phyloP scores from a whole-genome alignment of 2,329 filamentous ascomycete genomes.

The Neofusicoccum umdonicola region DNA sequence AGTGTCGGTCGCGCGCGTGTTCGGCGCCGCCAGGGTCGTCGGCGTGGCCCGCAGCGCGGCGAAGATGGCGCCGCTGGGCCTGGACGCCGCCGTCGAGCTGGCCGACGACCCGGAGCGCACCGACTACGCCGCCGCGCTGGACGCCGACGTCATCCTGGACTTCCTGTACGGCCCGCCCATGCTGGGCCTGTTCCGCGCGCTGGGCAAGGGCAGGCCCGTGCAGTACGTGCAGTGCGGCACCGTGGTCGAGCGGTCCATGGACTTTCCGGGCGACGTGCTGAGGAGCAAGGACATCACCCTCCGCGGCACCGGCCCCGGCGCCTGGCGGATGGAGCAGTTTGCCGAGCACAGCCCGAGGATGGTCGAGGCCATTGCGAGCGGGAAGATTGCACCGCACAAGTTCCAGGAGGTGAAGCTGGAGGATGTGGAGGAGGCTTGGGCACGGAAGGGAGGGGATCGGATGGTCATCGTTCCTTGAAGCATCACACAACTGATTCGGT shows the following conservation, averaged over 20 bases:
- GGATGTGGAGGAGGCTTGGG: constrained; percentile 35
- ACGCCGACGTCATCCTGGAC: constrained; percentile 56
- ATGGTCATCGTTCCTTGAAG: constrained; percentile 14
- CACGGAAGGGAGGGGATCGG: constrained; percentile 24
- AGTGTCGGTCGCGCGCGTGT: constrained; percentile 45
- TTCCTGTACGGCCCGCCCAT: constrained; percentile 52
- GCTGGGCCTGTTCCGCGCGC: constrained; percentile 40
- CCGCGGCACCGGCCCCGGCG: constrained; percentile 47
- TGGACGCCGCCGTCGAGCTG: constrained; percentile 50
- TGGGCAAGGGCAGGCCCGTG: constrained; percentile 44
- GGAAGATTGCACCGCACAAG: constrained; percentile 7
- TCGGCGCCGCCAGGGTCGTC: constrained; percentile 52
- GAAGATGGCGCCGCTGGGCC: constrained; percentile 42
- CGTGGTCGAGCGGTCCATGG: constrained; percentile 40
- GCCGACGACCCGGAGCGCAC: constrained; percentile 36
- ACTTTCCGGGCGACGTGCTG: constrained; percentile 45
- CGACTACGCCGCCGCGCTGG: constrained; percentile 48
- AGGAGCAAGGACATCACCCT: constrained; percentile 51
- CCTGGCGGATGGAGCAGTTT: constrained; percentile 39
- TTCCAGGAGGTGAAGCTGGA: constrained; percentile 32
- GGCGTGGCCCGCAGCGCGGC: constrained; percentile 51
- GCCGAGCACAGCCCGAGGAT: constrained; percentile 29
- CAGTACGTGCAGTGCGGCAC: constrained; percentile 56
- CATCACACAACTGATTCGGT: too few species aligned
- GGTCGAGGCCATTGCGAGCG: constrained; percentile 22